Percentiles rank a stretch among this genome's conserved stretches.
Conservation (phyloP, 257 asterid species). For the Thymus mandschuricus region DNA sequence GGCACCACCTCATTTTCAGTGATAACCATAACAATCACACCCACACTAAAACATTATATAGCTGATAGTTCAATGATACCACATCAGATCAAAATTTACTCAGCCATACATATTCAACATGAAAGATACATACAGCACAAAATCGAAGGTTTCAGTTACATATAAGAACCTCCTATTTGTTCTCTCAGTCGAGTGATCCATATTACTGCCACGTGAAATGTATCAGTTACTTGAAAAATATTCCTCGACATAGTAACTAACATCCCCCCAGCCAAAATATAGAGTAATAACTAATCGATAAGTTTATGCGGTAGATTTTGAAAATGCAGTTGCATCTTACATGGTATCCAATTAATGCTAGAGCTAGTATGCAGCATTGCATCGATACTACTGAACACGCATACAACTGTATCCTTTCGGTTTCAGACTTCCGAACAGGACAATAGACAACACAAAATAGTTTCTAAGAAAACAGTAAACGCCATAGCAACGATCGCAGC, state of each 20-base stretch:
- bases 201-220: constrained; percentile 3
- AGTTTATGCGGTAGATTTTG: not conserved
- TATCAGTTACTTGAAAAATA: constrained; percentile 26
- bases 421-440: not conserved
- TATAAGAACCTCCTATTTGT: constrained; percentile 5
- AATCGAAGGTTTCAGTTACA: constrained; percentile 11
- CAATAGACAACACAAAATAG: not conserved
- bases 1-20: constrained; percentile 22
- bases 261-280: not conserved
- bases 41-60: not conserved
- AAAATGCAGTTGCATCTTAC: constrained; percentile 11
- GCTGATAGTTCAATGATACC: not conserved
- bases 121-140: constrained; percentile 7
- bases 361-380: not conserved
- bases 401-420: not conserved
- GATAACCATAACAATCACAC: not conserved
- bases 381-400: not conserved
- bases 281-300: not conserved
- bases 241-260: constrained; percentile 9
- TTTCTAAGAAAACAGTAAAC: not conserved
- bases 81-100: constrained; percentile 1
- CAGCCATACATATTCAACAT: constrained; percentile 4
- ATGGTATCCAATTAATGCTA: not conserved
- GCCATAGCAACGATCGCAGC: constrained; percentile 6
- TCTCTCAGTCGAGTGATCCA: constrained; percentile 19